These are phyloP conservation scores for Podila verticillata DNA, from an alignment of 192 early-diverging fungal species.

Conservation along the genomic window DNA sequence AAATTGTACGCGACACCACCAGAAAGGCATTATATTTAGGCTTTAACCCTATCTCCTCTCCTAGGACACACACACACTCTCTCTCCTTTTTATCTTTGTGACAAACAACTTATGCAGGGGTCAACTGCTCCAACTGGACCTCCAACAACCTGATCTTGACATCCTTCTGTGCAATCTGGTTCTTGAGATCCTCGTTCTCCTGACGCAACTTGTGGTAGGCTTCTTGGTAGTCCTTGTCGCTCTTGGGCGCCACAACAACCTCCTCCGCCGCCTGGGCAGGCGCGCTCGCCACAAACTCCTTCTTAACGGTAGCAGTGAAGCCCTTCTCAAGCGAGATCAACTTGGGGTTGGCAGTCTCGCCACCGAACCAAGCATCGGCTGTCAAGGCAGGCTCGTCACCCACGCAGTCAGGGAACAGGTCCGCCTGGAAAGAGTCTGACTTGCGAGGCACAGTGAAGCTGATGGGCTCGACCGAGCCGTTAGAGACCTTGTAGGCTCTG, in stretches of 20 bases:
- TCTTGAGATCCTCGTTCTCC: conserved; percentile 88
- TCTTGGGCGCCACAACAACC: conserved; percentile 36
- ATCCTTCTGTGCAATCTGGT: conserved; percentile 73
- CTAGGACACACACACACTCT: neutral
- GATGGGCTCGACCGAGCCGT: conserved; percentile 91
- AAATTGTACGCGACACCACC: neutral
- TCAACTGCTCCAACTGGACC: conserved; percentile 73
- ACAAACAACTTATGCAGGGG: conserved; percentile 25
- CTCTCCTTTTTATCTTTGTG: neutral
- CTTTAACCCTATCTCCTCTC: neutral
- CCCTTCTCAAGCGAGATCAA: conserved; percentile 77
- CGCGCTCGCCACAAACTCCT: conserved; percentile 84
- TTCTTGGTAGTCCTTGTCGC: conserved; percentile 71
- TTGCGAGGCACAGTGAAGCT: conserved; percentile 96
- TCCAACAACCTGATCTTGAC: conserved; percentile 84
- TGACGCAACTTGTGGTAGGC: conserved; percentile 77
- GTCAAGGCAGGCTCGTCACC: conserved; percentile 86
- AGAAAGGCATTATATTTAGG: neutral
- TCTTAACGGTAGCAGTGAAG: conserved; percentile 69
- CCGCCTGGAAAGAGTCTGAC: conserved; percentile 96
- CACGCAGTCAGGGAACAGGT: conserved; percentile 90
- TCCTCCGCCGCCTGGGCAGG: conserved; percentile 58
- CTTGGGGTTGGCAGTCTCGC: conserved; percentile 86
- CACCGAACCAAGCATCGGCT: conserved; percentile 93
- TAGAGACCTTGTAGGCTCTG: conserved; percentile 93